Conservation (phyloP, 2,329 filamentous ascomycete genomes). For the Lasiodiplodia citricola region DNA sequence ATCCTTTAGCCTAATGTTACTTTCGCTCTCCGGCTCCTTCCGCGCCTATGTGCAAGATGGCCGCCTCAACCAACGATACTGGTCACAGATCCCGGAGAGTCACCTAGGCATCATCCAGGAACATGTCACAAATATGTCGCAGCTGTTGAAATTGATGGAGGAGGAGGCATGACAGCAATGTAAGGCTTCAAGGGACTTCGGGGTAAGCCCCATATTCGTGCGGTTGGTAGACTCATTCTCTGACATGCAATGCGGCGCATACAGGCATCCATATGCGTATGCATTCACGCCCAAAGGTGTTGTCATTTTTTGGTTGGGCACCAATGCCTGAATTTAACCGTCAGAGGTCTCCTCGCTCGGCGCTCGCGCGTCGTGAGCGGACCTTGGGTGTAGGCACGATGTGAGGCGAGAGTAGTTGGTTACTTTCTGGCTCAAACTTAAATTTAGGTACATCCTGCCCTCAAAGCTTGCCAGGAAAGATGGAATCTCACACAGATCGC, state of each 20-base stretch:
- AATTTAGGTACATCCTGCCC: neutral
- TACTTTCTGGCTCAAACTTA: neutral
- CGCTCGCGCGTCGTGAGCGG: neutral
- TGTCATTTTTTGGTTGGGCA: neutral
- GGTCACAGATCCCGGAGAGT: neutral
- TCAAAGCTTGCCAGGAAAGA: neutral
- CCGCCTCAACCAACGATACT: neutral
- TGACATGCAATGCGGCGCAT: neutral
- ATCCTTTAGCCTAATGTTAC: neutral
- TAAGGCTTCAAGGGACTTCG: too few relatives aligned
- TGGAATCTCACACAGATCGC: neutral
- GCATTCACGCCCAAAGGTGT: neutral
- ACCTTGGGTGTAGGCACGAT: neutral
- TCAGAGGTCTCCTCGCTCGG: neutral
- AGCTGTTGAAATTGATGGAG: neutral
- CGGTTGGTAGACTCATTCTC: neutral
- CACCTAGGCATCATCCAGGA: neutral
- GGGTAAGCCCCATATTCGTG: too few relatives aligned
- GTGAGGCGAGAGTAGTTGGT: neutral
- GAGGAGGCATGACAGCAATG: neutral
- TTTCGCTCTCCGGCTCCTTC: neutral
- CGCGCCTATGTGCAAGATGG: neutral
- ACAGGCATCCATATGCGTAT: neutral
- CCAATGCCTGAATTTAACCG: neutral
- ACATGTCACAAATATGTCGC: neutral